Base-by-base conservation (phyloP, 129 eudicot genomes). In the Chrysanthemum seticuspe region DNA sequence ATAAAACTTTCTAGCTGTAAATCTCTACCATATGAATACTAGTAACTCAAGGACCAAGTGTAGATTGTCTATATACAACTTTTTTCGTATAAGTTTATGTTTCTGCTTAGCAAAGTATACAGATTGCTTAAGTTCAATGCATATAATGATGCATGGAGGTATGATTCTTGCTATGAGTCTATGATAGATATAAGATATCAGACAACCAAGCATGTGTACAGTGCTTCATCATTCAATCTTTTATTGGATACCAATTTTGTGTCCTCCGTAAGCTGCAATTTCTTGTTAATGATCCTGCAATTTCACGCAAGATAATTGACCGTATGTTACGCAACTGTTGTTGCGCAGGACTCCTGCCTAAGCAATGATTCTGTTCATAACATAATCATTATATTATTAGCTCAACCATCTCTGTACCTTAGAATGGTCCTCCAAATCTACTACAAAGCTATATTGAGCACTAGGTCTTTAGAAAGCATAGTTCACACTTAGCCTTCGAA, bases 341-440 rank as follows among this genome's bases (percentile, higher is more conserved):
- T 72, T 69, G 29, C 74, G 60, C 70, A 76, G 77, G 71, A 71
- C 23, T 63, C 73, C 71, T 79, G 76, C 62, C 77, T 74, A 76
- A 54, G 85, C 73, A 84, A 87, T 87, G 78, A 87, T 84, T 87
- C 74, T 69, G 48, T 74, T 74, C 61, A 50, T 54, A 60, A 36
- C 76, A 56, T 67, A 64, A 69, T 76, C 44, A 49, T 62, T 40
- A 53, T 53, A 52, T 65, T 44, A 60, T 54, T 63, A 79, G 73
- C 63, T 64, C 47, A 44, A 51, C 49, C 62, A 60, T 67, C 68
- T 34, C 72, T 44, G 58, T 62, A 77, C 54, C 75, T 13, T 23
- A 62, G 65, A 36, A 70, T 21, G 71, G 61, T 45, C 55, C 63
- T 62, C 53, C 45, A 55, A 68, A 44, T 60, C 63, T 63, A 70